Evolutionary conservation across 352 stramenopile species (phyloP).

Genomic region (Stephanocyclus meneghinianus): DNA sequence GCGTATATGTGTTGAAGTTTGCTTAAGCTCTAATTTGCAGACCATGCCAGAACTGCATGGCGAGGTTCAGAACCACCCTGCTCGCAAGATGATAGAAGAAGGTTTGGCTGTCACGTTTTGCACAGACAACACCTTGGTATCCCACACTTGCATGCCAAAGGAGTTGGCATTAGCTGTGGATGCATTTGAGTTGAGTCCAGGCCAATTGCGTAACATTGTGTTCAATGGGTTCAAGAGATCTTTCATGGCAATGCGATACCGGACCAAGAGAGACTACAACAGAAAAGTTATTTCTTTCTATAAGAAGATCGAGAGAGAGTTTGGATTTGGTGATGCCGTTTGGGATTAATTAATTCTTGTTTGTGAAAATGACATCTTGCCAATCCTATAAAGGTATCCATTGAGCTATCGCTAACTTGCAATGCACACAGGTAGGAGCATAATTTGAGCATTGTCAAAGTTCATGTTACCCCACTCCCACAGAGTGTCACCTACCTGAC

Average conservation of each 20-base stretch:
- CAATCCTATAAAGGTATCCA: too few relatives aligned
- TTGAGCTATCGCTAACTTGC: too few relatives aligned
- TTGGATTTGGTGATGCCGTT: constrained; percentile 70
- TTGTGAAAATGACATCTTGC: background rate
- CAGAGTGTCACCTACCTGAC: too few relatives aligned
- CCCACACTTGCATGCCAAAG: constrained; percentile 85
- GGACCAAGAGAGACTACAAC: constrained; percentile 85
- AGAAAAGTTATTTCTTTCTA: constrained; percentile 87
- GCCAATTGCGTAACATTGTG: constrained; percentile 84
- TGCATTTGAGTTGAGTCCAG: constrained; percentile 83
- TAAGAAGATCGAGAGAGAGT: constrained; percentile 84
- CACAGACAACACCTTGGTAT: constrained; percentile 88
- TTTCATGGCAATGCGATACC: constrained; percentile 87
- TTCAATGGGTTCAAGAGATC: constrained; percentile 86
- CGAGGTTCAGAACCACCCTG: constrained; percentile 83
- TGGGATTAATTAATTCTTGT: constrained; percentile 15
- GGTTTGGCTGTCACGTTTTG: constrained; percentile 86
- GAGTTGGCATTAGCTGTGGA: constrained; percentile 86
- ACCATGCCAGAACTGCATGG: constrained; percentile 84
- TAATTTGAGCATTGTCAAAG: too few relatives aligned
- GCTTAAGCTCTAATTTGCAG: constrained; percentile 87
- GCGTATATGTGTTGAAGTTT: constrained; percentile 86
- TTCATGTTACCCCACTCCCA: too few relatives aligned
- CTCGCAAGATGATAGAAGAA: constrained; percentile 86
- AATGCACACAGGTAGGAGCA: too few relatives aligned